A percentile compares a stretch with the other conserved stretches of the same genome.
Conservation (phyloP, 352 stramenopile species). For the Phytophthora meadii region DNA sequence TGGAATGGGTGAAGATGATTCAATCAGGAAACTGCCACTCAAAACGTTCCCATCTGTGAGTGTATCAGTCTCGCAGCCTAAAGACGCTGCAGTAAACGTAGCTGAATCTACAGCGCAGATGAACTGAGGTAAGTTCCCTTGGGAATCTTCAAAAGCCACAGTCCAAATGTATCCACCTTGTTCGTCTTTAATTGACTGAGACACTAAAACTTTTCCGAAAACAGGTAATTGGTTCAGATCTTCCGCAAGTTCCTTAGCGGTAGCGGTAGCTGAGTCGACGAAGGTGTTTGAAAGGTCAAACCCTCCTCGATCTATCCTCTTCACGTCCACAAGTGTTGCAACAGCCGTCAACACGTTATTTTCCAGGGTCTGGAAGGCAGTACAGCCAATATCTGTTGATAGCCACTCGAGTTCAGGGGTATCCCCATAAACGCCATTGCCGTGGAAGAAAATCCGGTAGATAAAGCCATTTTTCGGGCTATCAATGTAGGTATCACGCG, state of each 20-base stretch:
- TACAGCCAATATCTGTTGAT: slow-evolving; percentile 30
- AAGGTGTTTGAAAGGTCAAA: slow-evolving; percentile 61
- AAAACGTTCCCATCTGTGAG: slow-evolving; percentile 80
- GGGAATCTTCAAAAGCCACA: slow-evolving; percentile 69
- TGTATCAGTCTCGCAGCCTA: slow-evolving; percentile 63
- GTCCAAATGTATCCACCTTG: slow-evolving; percentile 85
- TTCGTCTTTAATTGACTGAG: slow-evolving; percentile 65
- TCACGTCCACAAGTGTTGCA: slow-evolving; percentile 24
- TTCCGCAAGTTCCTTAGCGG: slow-evolving; percentile 47
- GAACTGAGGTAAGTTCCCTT: slow-evolving; percentile 77
- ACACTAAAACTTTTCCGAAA: slow-evolving; percentile 70
- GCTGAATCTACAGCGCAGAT: slow-evolving; percentile 66
- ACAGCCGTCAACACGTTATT: slow-evolving; percentile 65
- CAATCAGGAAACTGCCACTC: slow-evolving; percentile 74
- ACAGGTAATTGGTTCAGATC: slow-evolving; percentile 68
- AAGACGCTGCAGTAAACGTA: slow-evolving; percentile 37
- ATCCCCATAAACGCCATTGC: slow-evolving; percentile 62
- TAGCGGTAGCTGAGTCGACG: slow-evolving; percentile 45
- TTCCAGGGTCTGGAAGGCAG: slow-evolving; percentile 65
- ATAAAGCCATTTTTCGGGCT: slow-evolving; percentile 61
- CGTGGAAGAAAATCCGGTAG: slow-evolving; percentile 79
- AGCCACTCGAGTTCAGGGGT: slow-evolving; percentile 34
- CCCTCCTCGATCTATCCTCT: slow-evolving; percentile 51
- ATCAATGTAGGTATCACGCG: slow-evolving; percentile 38
- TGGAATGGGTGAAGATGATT: slow-evolving; percentile 60